Evolutionary conservation across 1,284 basidiomycete species (phyloP), one percentile per base, ranked within the genome.

Genomic region (Leccinum colubrinum): DNA sequence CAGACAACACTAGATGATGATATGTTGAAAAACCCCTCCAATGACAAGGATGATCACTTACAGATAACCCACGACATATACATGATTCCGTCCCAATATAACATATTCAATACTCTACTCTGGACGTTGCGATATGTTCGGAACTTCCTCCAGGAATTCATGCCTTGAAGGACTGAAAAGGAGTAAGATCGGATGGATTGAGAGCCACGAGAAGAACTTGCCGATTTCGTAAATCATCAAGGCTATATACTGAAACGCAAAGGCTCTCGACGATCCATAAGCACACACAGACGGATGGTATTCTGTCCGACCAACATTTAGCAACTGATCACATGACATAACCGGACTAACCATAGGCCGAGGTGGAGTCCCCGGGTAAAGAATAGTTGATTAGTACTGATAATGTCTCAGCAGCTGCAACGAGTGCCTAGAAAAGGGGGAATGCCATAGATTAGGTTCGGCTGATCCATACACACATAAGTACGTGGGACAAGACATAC

Each of bases 141-240:
- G 25, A 73, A 72, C 57, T 62, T 74, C 51, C 61, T 66, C 70
- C 70, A 73, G 7, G 64, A 56, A 62, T 55, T 71, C 69, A 70
- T 70, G 33, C 63, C n/a, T 52, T 71, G 68, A 56, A 70, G 71
- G 7, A 72, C 70, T 72, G 11, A 20, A 43, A 1, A 7, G 33
- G 46, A 52, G 17, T 68, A 14, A 55, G 30, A 46, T 22, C 3
- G 6, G 25, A 53, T 8, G n/a, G 55, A 58, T n/a, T 8, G 14
- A 62, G n/a, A 30, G 6, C 5, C 3, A 7, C 1, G 14, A 37
- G 17, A 30, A 33, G 35, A 51, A 61, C 70, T 15, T 12, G 69
- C 72, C 8, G 14, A 74, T 73, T 53, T 71, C 72, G 53, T 71
- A 71, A 2, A 30, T 30, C 37, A 61, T 59, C 58, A 74, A 46